Evolutionary conservation across 2,329 filamentous ascomycete genomes (phyloP), one percentile per base, ranked within the genome.

Genomic region (Macrophomina pseudophaseolina): DNA sequence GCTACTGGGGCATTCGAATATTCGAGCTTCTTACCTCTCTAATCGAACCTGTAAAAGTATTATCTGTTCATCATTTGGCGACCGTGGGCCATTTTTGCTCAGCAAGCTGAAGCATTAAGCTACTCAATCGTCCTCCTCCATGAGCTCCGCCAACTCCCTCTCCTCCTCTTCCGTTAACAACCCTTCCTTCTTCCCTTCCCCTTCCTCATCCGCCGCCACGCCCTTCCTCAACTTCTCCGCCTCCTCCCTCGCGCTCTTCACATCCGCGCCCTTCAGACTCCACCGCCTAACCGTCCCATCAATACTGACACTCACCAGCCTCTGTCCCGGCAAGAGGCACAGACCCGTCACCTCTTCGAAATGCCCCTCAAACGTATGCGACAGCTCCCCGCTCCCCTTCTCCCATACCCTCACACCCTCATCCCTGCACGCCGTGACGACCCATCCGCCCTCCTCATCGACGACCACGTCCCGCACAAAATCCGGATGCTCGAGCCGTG

Each of bases 391-490:
- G 8, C 88, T 90, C 68, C 80, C 82, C 75, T 81, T 80, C 76
- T 97, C 91, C 94, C 94, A 99, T 8, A 98, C 86, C 72, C 96
- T 91, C 67, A 99, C 85, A 72, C 97, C 88, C 79, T 99, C 95
- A 74, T 97, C 93, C 71, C 95, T 85, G 66, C 95, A 97, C 1
- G 91, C 94, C 1, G 95, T 97, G 49, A 97, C 80, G 12, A 95
- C 87, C 89, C 92, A 94, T 23, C 89, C 86, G 4, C 91, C 90
- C 0, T 88, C 88, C 48, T 85, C 83, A 68, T 87, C 82, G 4
- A 94, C 85, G 8, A 89, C 88, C 28, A 98, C 86, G 66, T 93
- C 92, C 67, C 93, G 88, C 35, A 98, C 94, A 76, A 97, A 97
- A 76, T 96, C 93, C 1, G 93, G 92, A 76, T 99, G 95, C 65